Base-by-base conservation (phyloP, 1,284 basidiomycete genomes). In the Ustilago shanxiensis region DNA sequence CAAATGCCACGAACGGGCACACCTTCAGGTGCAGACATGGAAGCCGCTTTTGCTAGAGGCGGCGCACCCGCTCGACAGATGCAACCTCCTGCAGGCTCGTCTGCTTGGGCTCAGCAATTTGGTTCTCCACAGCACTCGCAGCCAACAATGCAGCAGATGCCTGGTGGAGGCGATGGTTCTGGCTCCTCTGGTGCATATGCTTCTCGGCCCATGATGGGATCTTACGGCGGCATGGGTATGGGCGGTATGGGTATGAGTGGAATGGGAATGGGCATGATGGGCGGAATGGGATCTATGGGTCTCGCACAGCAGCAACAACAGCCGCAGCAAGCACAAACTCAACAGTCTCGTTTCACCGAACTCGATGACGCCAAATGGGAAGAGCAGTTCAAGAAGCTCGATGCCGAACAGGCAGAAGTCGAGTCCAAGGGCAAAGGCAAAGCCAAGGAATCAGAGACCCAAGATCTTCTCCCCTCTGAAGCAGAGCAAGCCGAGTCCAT, bases 311-410 rank as follows among this genome's bases (percentile, higher is more conserved):
- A 56, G 11, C 61, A 55, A 22, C 60, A 44, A 24, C 67, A 65
- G 33, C 56, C 69, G n/a, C 59, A 71, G 44, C 66, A 75, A 55
- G 24, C 58, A 1, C 75, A 79, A 33, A 33, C 66, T 6, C 39
- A 65, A 16, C 59, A 63, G 20, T 68, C 68, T 13, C 75, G 78
- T 18, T 79, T 84, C 53, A 66, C 68, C 59, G 83, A 86, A 58
- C 73, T 85, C 29, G 79, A 83, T 56, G 77, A 86, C 28, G 72
- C 77, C 8, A 63, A 78, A 31, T 83, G 82, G 83, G 80, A 86
- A 50, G 85, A 80, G 52, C 76, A 86, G 50, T 84, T 84, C 68
- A 71, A 75, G 58, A 77, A 76, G 54, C 75, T 85, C 29, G 84
- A 85, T 45, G 81, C 61, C 5, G 79, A 77, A 54, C 72, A 79